Base-by-base conservation (phyloP, 2,329 filamentous ascomycete genomes). In the Trichoderma guizhouense region DNA sequence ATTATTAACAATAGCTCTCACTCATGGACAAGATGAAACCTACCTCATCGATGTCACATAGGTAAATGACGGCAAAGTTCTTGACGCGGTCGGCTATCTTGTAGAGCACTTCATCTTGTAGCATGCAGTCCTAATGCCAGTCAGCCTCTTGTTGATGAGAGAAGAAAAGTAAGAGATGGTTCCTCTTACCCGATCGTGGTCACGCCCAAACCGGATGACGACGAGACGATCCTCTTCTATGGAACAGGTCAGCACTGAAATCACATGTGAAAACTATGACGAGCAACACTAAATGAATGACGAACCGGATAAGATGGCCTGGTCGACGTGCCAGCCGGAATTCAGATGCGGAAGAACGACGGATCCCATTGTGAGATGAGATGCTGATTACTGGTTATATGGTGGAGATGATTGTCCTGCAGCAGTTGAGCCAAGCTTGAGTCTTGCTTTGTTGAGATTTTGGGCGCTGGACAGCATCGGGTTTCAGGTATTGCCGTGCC, bases 321-420 rank as follows among this genome's bases (percentile, higher is more conserved):
- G 95, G 86, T 98, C 96, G 79, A 99, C 96, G 82, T 99, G 96
- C 96, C 95, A 99, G 82, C 93, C 96, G 55, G 93, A 95, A 77
- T 89, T 89, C 61, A 99, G 88, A 82, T 98, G 95, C 60, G 95
- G 95, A 68, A 99, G 90, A 64, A 97, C 93, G 74, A 98, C 93
- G 78, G 94, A 97, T 77, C 94, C 94, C 87, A 89, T 89, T 74
- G 43, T 69, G 70, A 55, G 63, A 53, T 63, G 70, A 55, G 63
- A 53, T 66, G 21, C 6, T 71, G 51, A 34, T 62, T 26, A 57
- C 63, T 28, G 5, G 21, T 24, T 24, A 5, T 53, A 21, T 26
- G 67, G 63, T 26, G 60, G 36, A 60, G 30, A 12, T 71, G 36
- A 4, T 18, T 47, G 51, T 18, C 43, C 43, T n/a, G 18, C 7